phyloP scores from a whole-genome alignment of 2,329 filamentous ascomycete genomes.

The Cladophialophora bantiana region DNA sequence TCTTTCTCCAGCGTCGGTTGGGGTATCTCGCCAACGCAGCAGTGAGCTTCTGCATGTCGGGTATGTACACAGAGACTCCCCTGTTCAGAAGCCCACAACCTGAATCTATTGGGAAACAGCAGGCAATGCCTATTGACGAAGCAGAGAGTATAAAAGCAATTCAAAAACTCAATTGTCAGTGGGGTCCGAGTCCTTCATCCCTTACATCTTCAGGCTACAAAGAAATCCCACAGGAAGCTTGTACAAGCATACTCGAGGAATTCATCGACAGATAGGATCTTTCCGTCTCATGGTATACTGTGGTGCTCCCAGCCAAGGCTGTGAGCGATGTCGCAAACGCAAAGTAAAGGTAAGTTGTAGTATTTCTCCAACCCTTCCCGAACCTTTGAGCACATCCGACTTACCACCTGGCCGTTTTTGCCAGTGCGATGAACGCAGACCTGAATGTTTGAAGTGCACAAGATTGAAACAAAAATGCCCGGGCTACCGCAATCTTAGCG shows the following conservation, averaged over 20 bases:
- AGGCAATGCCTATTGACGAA: neutral
- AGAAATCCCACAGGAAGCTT: neutral
- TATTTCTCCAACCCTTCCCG: neutral
- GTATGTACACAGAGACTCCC: neutral
- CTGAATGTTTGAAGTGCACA: slow-evolving; percentile 20
- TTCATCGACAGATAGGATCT: neutral
- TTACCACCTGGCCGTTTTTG: neutral
- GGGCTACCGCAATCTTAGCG: slow-evolving; percentile 19
- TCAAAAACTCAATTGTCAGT: neutral
- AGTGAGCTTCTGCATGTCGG: neutral
- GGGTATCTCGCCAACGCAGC: neutral
- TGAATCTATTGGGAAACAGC: neutral
- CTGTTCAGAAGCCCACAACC: neutral
- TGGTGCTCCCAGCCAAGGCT: slow-evolving; percentile 19
- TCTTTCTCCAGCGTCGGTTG: neutral
- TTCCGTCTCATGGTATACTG: slow-evolving; percentile 21
- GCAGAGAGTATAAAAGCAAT: neutral
- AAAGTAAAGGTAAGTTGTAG: slow-evolving; percentile 18
- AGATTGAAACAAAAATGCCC: slow-evolving; percentile 17
- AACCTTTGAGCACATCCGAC: neutral
- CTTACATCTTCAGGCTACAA: neutral
- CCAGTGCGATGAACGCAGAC: slow-evolving; percentile 21
- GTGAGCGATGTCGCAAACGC: slow-evolving; percentile 21
- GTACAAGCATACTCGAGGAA: neutral
- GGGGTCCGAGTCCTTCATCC: neutral